These are phyloP conservation scores for Nymphaea thermarum DNA, from an alignment of 164 flowering plant species.

Conservation along the genomic window DNA sequence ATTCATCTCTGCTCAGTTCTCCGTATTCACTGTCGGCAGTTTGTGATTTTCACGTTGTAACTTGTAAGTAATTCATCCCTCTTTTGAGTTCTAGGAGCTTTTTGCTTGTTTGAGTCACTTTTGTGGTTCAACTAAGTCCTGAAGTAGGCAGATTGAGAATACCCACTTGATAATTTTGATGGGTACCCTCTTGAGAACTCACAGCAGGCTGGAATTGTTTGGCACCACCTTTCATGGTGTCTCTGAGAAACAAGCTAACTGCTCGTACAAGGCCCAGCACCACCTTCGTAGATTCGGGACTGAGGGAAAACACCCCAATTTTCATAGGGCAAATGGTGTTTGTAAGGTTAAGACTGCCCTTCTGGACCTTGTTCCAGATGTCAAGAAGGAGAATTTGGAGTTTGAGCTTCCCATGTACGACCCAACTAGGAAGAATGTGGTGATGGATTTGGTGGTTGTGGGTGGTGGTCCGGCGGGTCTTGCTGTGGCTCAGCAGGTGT, in stretches of 20 bases:
- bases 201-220: conserved; percentile 46
- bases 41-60: too few species aligned
- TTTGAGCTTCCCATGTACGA: conserved; percentile 82
- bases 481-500: conserved; percentile 86
- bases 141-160: not conserved
- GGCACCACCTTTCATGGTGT: conserved; percentile 38
- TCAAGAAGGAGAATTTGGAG: conserved; percentile 71
- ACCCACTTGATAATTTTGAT: conserved; percentile 19
- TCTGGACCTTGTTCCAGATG: conserved; percentile 80
- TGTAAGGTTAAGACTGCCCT: conserved; percentile 46
- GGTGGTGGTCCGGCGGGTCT: conserved; percentile 94
- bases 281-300: conserved; percentile 20
- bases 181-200: conserved; percentile 70
- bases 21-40: not conserved
- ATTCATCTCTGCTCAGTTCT: not conserved
- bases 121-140: not conserved
- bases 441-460: conserved; percentile 79
- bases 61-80: too few species aligned
- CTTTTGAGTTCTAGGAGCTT: not conserved
- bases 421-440: conserved; percentile 51
- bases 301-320: conserved; percentile 10
- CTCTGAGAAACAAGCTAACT: conserved; percentile 28
- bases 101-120: not conserved
- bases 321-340: conserved; percentile 4
- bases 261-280: conserved; percentile 25